Evolutionary conservation across 345 rosid genomes (phyloP).

Genomic region (Corymbia maculata): DNA sequence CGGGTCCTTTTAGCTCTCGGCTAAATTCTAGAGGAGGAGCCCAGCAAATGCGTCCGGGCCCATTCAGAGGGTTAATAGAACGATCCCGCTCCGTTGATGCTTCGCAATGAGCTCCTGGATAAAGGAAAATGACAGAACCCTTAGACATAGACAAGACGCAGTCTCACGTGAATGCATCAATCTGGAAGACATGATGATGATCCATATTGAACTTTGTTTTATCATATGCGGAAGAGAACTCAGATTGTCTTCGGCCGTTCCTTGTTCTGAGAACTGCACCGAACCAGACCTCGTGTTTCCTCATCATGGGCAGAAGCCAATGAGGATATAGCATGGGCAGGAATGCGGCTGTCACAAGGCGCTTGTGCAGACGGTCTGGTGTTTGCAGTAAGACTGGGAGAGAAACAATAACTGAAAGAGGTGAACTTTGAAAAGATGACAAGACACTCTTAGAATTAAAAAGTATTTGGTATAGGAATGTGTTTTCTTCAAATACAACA

Average conservation of each 20-base stretch:
- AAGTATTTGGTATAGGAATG: no score
- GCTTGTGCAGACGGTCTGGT: no score
- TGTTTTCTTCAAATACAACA: no score
- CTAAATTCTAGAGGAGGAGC: neutral
- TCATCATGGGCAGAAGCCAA: no score
- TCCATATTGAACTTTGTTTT: neutral
- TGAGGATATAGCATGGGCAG: no score
- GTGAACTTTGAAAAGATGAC: no score
- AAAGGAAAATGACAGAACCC: neutral
- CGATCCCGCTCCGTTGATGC: neutral
- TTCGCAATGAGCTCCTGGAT: neutral
- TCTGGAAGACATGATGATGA: neutral
- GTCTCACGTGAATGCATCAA: neutral
- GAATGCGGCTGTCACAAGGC: no score
- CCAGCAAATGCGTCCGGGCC: neutral
- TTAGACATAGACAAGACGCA: neutral
- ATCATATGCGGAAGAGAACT: neutral
- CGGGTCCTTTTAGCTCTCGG: accelerated
- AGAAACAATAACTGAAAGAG: no score
- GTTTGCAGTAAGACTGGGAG: no score
- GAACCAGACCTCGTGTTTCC: neutral
- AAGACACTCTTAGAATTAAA: no score
- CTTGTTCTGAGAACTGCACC: neutral
- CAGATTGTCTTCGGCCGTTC: neutral
- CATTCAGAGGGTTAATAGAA: neutral